Base-by-base conservation (phyloP, 306 rosid genomes). In the Fragaria iinumae region DNA sequence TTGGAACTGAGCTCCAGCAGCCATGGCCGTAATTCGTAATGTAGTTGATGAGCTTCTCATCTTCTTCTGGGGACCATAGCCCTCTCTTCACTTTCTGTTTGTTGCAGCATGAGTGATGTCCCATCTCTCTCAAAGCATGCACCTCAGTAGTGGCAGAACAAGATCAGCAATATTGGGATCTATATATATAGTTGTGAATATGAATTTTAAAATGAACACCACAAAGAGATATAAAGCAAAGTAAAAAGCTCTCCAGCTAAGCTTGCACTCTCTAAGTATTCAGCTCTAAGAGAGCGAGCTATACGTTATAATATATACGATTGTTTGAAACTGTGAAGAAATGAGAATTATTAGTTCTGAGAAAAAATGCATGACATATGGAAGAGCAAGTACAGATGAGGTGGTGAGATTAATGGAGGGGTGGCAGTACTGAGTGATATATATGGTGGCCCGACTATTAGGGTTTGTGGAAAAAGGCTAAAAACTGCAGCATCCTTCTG, bases 61-160 rank as follows among this genome's bases (percentile, higher is more conserved):
- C 98, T 80, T 95, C 98, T 52, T 95, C 98, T 0, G 99, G 97
- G 50, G 99, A 95, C 99, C 99, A 95, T 13, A 95, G 53, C 23
- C 99, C 99, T 69, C 99, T 92, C 90, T 95, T 95, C 77, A 92
- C 99, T 80, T 95, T 90, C 93, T 92, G 97, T 81, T 92, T 95
- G 89, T 88, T 95, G 82, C 99, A 92, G 84, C 99, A 95, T 43
- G 97, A 95, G 88, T 92, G 98, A 77, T 90, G 93, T 63, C 95
- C 98, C 98, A 91, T 93, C 47, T 75, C 63, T 63, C 79, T 2
- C 6, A n/a, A 14, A 3, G 36, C 36, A 32, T 32, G n/a, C 8
- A 25, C 18, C 71, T 32, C 73, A 80, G 69, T 62, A 32, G 41
- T 63, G 80, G 49, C 52, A 59, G 67, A 80, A 57, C 50, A 72